Evolutionary conservation across 2,329 filamentous ascomycete species (phyloP), one percentile per base, ranked within the genome.

Genomic region (Exophiala sp.): DNA sequence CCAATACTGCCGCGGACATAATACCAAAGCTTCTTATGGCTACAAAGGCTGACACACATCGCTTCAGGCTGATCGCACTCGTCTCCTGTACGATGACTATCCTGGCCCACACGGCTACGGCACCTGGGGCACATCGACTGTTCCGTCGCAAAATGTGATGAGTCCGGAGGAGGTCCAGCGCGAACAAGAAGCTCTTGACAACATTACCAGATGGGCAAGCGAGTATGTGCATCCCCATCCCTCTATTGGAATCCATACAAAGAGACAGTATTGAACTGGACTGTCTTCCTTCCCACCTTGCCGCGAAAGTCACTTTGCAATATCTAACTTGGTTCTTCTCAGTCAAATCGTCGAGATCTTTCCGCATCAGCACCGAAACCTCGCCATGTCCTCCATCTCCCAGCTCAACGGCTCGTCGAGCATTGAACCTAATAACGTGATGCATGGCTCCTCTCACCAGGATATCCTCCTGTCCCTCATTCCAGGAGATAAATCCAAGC

Each of bases 311-410:
- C n/a, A 21, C 27, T 39, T n/a, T 23, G 22, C 42, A 23, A 14
- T 43, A 10, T n/a, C 32, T 39, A 27, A 38, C 23, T 14, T 23
- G 43, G 23, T 4, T 22, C 29, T 21, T 21, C n/a, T 21, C 18
- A 55, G 52, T 41, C 56, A 60, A 43, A 60, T 61, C 22, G 54
- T 61, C 45, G 59, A 61, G 41, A 61, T 61, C 43, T 61, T 61
- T 41, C 59, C 58, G 7, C 45, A 55, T 14, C 44, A 43, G 8
- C 50, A 51, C 38, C 46, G 50, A 39, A 43, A 29, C 43, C 56
- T 52, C 22, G 27, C 40, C 42, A 54, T 51, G 50, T 52, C 46
- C 9, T 22, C 37, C 6, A 19, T 37, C 7, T 54, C 46, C 14
- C 43, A 46, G 23, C 19, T 52, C n/a, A 51, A 53, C 21, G 50